Conservation (phyloP, 1,284 basidiomycete genomes). For the Cutaneotrichosporon daszewskae region DNA sequence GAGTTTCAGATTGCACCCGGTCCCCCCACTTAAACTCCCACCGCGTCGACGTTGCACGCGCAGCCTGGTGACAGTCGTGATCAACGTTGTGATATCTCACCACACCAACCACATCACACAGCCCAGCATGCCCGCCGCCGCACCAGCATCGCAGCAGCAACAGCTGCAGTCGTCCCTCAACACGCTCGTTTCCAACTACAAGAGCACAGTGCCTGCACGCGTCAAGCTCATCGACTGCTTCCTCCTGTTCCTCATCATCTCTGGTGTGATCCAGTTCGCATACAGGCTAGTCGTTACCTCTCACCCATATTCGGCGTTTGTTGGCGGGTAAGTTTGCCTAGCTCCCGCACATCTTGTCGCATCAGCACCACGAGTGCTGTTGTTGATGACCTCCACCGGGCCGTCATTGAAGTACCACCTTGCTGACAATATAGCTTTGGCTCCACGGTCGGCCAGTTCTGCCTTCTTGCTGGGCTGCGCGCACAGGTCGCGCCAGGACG, state of each 20-base stretch:
- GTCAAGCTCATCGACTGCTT: constrained; percentile 93
- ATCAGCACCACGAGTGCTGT: too few relatives aligned
- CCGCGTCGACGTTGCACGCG: constrained; percentile 2
- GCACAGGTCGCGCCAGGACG: constrained; percentile 76
- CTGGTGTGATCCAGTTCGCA: constrained; percentile 81
- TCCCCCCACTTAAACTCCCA: background rate
- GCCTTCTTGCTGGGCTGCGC: constrained; percentile 83
- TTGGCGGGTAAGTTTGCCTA: constrained; percentile 85
- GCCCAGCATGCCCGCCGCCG: background rate
- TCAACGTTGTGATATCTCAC: background rate
- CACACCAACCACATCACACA: background rate
- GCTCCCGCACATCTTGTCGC: too few relatives aligned
- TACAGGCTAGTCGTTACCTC: constrained; percentile 88
- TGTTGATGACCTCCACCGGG: too few relatives aligned
- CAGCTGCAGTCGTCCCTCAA: constrained; percentile 50
- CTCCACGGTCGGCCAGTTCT: constrained; percentile 93
- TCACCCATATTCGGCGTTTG: constrained; percentile 95
- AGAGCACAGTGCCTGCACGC: constrained; percentile 66
- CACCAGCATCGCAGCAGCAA: constrained; percentile 2
- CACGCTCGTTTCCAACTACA: constrained; percentile 71
- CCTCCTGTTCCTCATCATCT: constrained; percentile 84
- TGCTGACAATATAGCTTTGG: constrained; percentile 60
- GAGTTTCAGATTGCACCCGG: too few relatives aligned
- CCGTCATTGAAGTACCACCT: too few relatives aligned
- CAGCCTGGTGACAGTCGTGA: background rate